phyloP scores from a whole-genome alignment of 2,329 filamentous ascomycete species.

The Epichloe festucae region DNA sequence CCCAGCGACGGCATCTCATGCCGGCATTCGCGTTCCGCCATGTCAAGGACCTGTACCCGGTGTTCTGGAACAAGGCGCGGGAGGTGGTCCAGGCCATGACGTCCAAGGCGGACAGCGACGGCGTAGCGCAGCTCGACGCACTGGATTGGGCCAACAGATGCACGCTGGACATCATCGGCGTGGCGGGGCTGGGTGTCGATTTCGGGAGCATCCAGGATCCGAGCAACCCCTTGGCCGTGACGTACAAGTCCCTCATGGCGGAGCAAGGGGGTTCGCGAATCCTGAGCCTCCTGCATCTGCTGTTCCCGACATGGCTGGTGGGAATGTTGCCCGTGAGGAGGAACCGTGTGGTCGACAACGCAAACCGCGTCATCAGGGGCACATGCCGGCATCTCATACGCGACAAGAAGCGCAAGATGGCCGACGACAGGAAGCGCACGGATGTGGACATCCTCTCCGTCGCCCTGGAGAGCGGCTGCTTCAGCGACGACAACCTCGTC shows the following conservation, averaged over 20 bases:
- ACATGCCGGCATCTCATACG: constrained; percentile 56
- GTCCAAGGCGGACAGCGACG: constrained; percentile 16
- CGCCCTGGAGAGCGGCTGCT: constrained; percentile 61
- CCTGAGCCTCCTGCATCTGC: constrained; percentile 43
- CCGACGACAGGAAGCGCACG: constrained; percentile 31
- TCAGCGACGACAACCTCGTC: constrained; percentile 67
- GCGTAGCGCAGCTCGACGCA: constrained; percentile 39
- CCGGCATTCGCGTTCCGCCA: constrained; percentile 80
- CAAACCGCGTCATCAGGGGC: constrained; percentile 45
- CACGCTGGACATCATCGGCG: constrained; percentile 64
- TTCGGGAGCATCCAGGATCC: constrained; percentile 54
- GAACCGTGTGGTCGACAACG: constrained; percentile 50
- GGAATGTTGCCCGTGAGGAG: constrained; percentile 52
- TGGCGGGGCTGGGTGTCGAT: constrained; percentile 58
- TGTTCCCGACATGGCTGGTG: constrained; percentile 52
- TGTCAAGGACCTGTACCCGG: constrained; percentile 69
- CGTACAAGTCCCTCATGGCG: constrained; percentile 43
- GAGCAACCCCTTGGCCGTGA: constrained; percentile 42
- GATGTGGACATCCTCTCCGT: constrained; percentile 69
- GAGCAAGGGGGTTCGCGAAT: constrained; percentile 31
- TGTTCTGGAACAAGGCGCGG: constrained; percentile 68
- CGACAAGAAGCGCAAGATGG: constrained; percentile 46
- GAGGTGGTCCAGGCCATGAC: constrained; percentile 55
- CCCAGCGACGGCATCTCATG: constrained; percentile 64
- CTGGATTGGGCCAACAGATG: constrained; percentile 51